phyloP scores from a whole-genome alignment of 768 basidiomycete genomes.

The Heimioporus sp. region DNA sequence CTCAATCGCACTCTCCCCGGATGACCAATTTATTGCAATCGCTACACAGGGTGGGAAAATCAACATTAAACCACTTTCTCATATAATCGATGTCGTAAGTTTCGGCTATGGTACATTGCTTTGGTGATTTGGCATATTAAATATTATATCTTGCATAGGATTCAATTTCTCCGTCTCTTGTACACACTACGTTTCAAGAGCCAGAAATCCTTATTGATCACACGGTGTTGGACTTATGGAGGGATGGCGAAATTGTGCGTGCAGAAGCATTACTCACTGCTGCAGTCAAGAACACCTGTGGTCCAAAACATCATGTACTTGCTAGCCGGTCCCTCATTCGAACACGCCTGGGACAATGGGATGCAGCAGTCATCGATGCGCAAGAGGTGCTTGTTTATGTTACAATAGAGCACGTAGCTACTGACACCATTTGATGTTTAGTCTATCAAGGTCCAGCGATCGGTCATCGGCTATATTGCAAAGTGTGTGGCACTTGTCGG shows the following conservation, averaged over 20 bases:
- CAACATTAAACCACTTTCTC: too few species aligned
- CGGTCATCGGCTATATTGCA: not conserved
- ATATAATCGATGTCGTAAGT: too few species aligned
- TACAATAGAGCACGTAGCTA: too few species aligned
- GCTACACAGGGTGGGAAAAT: not conserved
- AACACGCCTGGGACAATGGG: not conserved
- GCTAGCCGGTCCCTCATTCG: conserved; percentile 1
- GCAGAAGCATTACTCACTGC: not conserved
- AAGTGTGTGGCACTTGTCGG: not conserved
- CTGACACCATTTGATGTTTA: not conserved
- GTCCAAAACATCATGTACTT: not conserved
- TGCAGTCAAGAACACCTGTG: not conserved
- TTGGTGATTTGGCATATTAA: too few species aligned
- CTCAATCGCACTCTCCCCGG: conserved; percentile 1
- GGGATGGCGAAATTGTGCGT: not conserved
- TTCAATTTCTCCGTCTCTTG: not conserved
- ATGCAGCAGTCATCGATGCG: not conserved
- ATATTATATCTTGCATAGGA: too few species aligned
- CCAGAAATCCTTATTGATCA: not conserved
- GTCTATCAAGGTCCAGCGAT: not conserved
- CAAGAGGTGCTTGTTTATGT: not conserved
- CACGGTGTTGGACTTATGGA: not conserved
- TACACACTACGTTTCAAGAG: not conserved
- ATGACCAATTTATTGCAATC: not conserved
- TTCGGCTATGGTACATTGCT: too few species aligned